A percentile compares a stretch with the other conserved stretches of the same genome.
Evolutionary conservation across 805 yeast species (phyloP).

Genomic region (Pichia eremophila): DNA sequence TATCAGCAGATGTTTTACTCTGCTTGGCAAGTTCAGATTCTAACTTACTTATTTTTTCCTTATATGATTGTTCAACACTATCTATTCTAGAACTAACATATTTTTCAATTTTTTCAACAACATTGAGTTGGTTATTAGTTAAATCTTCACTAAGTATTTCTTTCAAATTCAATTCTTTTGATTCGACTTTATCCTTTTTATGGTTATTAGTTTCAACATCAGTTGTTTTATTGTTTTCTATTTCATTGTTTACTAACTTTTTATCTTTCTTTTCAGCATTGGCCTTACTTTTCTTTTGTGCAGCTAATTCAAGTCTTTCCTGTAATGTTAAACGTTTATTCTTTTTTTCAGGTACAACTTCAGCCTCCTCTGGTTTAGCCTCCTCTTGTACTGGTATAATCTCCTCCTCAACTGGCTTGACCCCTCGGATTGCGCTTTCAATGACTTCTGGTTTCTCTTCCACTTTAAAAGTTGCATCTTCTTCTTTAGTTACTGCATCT

Average conservation of each 20-base stretch:
- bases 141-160: neutral
- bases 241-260: neutral
- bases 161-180: neutral
- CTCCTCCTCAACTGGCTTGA: no score
- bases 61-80: neutral
- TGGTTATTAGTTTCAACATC: neutral
- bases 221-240: neutral
- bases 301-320: constrained; percentile 79
- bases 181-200: neutral
- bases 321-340: constrained; percentile 64
- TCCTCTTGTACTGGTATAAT: no score
- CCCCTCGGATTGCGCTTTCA: no score
- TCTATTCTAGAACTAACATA: neutral
- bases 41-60: neutral
- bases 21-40: neutral
- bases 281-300: constrained; percentile 27
- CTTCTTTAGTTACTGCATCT: no score
- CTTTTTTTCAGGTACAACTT: neutral
- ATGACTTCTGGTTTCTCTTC: no score
- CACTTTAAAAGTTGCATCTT: no score
- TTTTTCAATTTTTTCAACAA: neutral
- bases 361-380: no score
- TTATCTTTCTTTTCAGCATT: neutral
- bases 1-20: neutral
- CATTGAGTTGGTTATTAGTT: neutral